Evolutionary conservation across 2,329 filamentous ascomycete species (phyloP), one percentile per base, ranked within the genome.

Genomic region (Dactylellina drechsleri): DNA sequence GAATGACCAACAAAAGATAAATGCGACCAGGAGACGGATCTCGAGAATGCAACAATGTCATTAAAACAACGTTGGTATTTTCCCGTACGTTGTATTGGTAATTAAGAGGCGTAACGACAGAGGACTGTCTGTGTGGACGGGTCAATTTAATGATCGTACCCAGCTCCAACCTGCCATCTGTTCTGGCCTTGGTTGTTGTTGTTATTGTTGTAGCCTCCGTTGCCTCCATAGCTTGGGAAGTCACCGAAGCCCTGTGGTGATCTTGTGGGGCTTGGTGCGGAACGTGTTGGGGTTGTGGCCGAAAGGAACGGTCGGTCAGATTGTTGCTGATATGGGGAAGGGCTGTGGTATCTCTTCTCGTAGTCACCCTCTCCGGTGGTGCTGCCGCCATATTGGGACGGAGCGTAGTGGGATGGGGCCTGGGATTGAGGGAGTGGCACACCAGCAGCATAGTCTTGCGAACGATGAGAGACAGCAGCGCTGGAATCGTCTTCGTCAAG

Each of bases 401-500:
- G 40, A 57, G 68, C 50, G 50, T 75, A 75, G 18, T 75, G 72
- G 41, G 79, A 80, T 77, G 71, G 81, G 72, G 61, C 79, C 56
- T 60, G 79, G 53, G 76, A 80, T 71, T 71, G 74, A 50, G 71
- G 80, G 66, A 76, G 80, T 74, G 66, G 80, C 61, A 77, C 68
- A 65, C 81, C 81, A 80, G 83, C 77, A 61, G 82, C 82, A 74
- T 82, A 83, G 67, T 83, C 83, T 68, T 83, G 81, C 76, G 85
- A 84, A 79, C 82, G 83, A 75, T 84, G 78, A 8, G 88, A 87
- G 43, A 85, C 86, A 18, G 87, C 88, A 2, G 88, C 89, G 81
- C 89, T 87, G 28, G 88, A 90, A 53, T 89, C 87, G 70, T 93
- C 91, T 70, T 92, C 91, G 71, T 93, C 89, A 64, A 92, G 86